phyloP scores from a whole-genome alignment of 2,329 filamentous ascomycete species.

The Magnaporthiopsis rhizophila region DNA sequence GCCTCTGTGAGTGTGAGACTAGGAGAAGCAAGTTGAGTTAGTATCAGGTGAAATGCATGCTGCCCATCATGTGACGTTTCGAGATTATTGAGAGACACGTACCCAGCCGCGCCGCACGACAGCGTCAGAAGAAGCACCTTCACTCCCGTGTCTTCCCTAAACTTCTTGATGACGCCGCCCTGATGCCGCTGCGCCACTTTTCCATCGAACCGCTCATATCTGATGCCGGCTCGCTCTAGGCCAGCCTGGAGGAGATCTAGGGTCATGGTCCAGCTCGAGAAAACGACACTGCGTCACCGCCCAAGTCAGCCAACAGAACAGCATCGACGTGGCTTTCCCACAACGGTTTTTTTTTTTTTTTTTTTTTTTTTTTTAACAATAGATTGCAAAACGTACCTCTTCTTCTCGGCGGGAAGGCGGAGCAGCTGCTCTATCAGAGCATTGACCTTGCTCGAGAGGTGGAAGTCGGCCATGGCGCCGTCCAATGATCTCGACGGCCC shows the following conservation, averaged over 20 bases:
- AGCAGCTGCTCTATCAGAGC: background rate
- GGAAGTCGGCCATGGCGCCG: background rate
- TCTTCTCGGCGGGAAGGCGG: too few relatives aligned
- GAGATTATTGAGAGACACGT: constrained; percentile 12
- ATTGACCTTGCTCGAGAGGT: background rate
- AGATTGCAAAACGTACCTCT: too few relatives aligned
- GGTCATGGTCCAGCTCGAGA: constrained; percentile 41
- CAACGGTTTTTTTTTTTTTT: too few relatives aligned
- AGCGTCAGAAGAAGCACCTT: constrained; percentile 39
- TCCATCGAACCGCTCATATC: constrained; percentile 36
- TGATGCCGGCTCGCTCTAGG: constrained; percentile 26
- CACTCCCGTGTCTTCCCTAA: constrained; percentile 27
- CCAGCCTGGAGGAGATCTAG: constrained; percentile 36
- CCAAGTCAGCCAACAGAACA: too few relatives aligned
- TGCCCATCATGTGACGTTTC: too few relatives aligned
- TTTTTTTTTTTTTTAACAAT: too few relatives aligned
- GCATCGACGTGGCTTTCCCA: too few relatives aligned
- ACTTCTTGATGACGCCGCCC: constrained; percentile 29
- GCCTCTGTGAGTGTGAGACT: constrained; percentile 39
- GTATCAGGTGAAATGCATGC: too few relatives aligned
- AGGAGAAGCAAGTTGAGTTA: background rate
- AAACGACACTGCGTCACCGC: constrained; percentile 33
- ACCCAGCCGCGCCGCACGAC: constrained; percentile 43
- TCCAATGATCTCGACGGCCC: background rate
- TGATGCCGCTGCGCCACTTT: constrained; percentile 33